Percentiles rank a stretch among this genome's conserved stretches.
phyloP scores from a whole-genome alignment of 441 rosid species.

The Adansonia grandidieri region DNA sequence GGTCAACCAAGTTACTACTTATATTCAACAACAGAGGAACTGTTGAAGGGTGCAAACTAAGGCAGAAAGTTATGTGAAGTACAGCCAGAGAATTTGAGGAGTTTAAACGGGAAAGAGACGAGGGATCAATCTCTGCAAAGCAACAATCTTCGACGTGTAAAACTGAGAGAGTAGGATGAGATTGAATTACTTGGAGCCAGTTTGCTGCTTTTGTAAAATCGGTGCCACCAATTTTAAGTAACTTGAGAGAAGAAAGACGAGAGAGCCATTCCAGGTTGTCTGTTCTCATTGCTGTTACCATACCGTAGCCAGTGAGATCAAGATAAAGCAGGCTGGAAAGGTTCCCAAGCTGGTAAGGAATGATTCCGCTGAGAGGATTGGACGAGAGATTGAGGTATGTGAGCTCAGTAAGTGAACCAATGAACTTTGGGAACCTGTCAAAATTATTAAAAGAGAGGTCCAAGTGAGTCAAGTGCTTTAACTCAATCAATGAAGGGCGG shows the following conservation, averaged over 20 bases:
- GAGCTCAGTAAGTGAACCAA: constrained; percentile 14
- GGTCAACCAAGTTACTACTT: neutral
- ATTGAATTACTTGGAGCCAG: constrained; percentile 15
- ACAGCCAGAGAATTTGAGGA: neutral
- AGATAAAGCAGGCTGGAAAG: neutral
- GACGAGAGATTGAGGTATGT: constrained; percentile 5
- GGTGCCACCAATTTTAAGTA: neutral
- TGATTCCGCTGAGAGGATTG: neutral
- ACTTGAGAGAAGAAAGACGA: constrained; percentile 6
- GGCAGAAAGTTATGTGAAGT: neutral
- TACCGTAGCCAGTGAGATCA: neutral
- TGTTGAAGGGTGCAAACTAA: neutral
- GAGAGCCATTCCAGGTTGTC: neutral
- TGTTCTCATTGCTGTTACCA: neutral
- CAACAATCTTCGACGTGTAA: neutral
- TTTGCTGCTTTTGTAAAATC: neutral
- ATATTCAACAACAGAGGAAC: neutral
- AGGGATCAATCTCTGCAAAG: neutral
- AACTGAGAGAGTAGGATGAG: constrained; percentile 11
- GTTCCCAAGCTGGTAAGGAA: constrained; percentile 1
- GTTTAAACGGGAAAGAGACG: neutral
- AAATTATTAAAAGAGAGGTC: constrained; percentile 29
- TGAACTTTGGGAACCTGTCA: neutral
- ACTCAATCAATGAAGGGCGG: constrained; percentile 28
- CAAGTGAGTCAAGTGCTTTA: constrained; percentile 32